These are phyloP conservation scores for Prunus yedoensis DNA, from an alignment of 331 rosid genomes.

Conservation along the genomic window DNA sequence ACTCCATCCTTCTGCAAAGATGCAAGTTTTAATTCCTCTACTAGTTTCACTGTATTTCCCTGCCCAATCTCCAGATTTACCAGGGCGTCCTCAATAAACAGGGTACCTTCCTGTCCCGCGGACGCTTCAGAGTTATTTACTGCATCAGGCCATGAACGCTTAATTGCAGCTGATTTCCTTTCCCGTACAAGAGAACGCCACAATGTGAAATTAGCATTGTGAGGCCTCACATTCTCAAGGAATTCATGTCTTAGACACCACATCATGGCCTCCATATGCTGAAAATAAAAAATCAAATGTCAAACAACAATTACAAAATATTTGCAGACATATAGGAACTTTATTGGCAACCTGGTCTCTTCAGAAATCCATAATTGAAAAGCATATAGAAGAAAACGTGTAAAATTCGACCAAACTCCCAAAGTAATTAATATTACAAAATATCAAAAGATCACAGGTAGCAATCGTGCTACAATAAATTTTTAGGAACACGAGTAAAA, in stretches of 20 bases:
- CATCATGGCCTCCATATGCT: constrained; percentile 93
- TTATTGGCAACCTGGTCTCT: not conserved
- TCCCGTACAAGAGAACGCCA: constrained; percentile 69
- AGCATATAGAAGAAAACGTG: not conserved
- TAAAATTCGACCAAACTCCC: not conserved
- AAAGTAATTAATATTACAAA: not conserved
- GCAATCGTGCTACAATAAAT: not conserved
- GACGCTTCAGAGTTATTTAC: constrained; percentile 59
- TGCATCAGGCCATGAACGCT: constrained; percentile 91
- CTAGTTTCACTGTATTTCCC: constrained; percentile 35
- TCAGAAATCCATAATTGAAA: not conserved
- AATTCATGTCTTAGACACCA: constrained; percentile 82
- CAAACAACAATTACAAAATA: not conserved
- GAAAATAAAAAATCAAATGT: constrained; percentile 29
- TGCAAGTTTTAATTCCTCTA: constrained; percentile 60
- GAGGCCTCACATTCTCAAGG: constrained; percentile 60
- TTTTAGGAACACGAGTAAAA: not conserved
- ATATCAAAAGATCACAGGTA: not conserved
- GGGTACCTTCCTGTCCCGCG: constrained; percentile 61
- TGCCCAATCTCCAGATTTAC: constrained; percentile 72
- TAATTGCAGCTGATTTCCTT: constrained; percentile 75
- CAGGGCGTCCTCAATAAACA: constrained; percentile 94
- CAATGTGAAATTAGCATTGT: constrained; percentile 44
- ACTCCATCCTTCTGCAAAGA: constrained; percentile 57
- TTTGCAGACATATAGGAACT: not conserved